Base-by-base conservation (phyloP, 495 filamentous ascomycete genomes). In the Oidiodendron maius region DNA sequence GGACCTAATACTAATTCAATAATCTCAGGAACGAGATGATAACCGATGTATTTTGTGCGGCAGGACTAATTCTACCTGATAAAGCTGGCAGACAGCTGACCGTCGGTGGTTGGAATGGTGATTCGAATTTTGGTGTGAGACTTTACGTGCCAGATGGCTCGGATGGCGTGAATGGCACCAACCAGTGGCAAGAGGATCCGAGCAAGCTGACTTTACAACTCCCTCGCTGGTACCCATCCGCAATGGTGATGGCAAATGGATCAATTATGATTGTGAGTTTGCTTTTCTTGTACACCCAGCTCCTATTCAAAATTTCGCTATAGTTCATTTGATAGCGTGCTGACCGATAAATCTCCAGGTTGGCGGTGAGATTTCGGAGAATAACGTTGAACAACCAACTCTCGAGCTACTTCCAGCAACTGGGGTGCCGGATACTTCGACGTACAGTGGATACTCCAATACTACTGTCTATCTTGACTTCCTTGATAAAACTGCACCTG, bases 31-130 rank as follows among this genome's bases (percentile, higher is more conserved):
- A 30, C 12, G 12, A 30, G 12, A 30, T 83, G 48, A 76, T 78
- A 64, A 79, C 79, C 0, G 80, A 84, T 53, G 66, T 84, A 12
- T 84, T 84, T 65, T 83, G 81, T 56, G 71, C 78, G 18, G 76
- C 69, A 1, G 74, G 76, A 36, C 47, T 82, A 6, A 76, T 72
- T 36, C 71, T 84, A 26, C 81, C 81, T 2, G 80, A 83, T 59
- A 78, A 78, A 61, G 78, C 56, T 10, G 80, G 69, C n/a, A 66
- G 81, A 32, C 80, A 82, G 59, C 64, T 84, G 44, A 82, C 71
- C 38, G 60, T 83, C 20, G 81, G 81, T 44, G 81, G 81, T 15
- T 85, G 81, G 81, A 72, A 78, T 13, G 68, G 72, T 12, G 67
- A 78, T 34, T 75, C 78, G 1, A 81, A 77, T 18, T 78, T 73